Evolutionary conservation across 495 filamentous ascomycete genomes (phyloP).

Genomic region (Trichoderma asperelloides): DNA sequence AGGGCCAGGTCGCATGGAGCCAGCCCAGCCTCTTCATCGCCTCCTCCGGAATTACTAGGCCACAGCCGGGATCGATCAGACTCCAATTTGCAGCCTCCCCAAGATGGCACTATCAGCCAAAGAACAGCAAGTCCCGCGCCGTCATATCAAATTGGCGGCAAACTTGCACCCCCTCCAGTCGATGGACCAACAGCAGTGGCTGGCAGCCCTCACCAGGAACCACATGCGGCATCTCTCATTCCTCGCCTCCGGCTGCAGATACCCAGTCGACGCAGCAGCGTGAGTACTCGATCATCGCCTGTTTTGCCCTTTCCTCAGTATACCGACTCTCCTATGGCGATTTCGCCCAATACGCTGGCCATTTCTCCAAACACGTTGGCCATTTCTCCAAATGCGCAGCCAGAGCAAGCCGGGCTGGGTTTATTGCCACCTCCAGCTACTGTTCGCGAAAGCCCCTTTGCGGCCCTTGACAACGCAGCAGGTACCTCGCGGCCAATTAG

Average conservation of each 20-base stretch:
- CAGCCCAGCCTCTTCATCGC: background rate
- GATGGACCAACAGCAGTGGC: background rate
- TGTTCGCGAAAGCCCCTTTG: slow-evolving; percentile 14
- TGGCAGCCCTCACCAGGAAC: slow-evolving; percentile 10
- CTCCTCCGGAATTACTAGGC: background rate
- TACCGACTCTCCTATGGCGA: slow-evolving; percentile 32
- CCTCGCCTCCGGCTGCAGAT: slow-evolving; percentile 21
- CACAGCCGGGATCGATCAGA: background rate
- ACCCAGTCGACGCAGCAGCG: slow-evolving; percentile 41
- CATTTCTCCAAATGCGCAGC: slow-evolving; percentile 40
- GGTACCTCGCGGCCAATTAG: slow-evolving; percentile 31
- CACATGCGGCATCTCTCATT: background rate
- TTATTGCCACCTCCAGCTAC: slow-evolving; percentile 20
- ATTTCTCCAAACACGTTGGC: too few relatives aligned
- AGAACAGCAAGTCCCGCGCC: slow-evolving; percentile 17
- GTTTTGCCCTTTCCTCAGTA: slow-evolving; percentile 34
- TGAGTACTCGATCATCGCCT: slow-evolving; percentile 37
- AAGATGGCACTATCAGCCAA: background rate
- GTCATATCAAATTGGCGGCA: slow-evolving; percentile 19
- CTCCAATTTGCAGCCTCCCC: background rate
- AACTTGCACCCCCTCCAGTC: slow-evolving; percentile 22
- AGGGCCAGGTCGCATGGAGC: slow-evolving; percentile 6
- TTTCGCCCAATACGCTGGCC: too few relatives aligned
- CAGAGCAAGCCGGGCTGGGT: slow-evolving; percentile 22
- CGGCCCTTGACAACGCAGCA: slow-evolving; percentile 38